These are phyloP conservation scores for Ambrosiella xylebori DNA, from an alignment of 2,329 filamentous ascomycete species.

Conservation along the genomic window DNA sequence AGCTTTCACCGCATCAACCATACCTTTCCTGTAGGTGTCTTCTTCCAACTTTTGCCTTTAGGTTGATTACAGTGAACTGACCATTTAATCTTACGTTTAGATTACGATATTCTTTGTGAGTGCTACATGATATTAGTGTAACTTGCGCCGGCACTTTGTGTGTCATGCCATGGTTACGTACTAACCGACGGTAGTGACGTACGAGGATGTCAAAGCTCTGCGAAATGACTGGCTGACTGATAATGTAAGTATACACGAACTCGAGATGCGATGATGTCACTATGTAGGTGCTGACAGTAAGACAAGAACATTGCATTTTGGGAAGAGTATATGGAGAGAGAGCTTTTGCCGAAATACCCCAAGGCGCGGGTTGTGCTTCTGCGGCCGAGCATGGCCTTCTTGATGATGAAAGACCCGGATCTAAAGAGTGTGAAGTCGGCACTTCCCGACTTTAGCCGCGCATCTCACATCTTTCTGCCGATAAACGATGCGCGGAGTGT, in stretches of 20 bases:
- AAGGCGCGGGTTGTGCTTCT: slow-evolving; percentile 78
- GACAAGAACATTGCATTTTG: slow-evolving; percentile 90
- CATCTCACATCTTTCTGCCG: slow-evolving; percentile 87
- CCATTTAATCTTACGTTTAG: slow-evolving; percentile 14
- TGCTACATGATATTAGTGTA: not conserved
- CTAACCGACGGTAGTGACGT: slow-evolving; percentile 13
- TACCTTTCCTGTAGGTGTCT: slow-evolving; percentile 29
- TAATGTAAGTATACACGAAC: slow-evolving; percentile 45
- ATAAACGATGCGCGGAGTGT: slow-evolving; percentile 77
- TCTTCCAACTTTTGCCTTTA: too few relatives aligned
- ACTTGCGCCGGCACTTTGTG: not conserved
- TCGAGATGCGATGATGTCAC: not conserved
- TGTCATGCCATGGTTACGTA: not conserved
- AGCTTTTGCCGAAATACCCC: slow-evolving; percentile 64
- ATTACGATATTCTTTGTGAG: slow-evolving; percentile 24
- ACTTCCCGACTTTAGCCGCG: slow-evolving; percentile 61
- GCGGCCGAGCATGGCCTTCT: slow-evolving; percentile 80
- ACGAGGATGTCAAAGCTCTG: slow-evolving; percentile 71
- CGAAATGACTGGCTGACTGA: slow-evolving; percentile 94
- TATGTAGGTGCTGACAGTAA: not conserved
- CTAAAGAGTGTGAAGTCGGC: slow-evolving; percentile 42
- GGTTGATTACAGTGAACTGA: slow-evolving; percentile 5
- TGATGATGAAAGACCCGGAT: slow-evolving; percentile 60
- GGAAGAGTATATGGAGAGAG: slow-evolving; percentile 92
- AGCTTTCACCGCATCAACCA: slow-evolving; percentile 23